Base-by-base conservation (phyloP, 306 rosid genomes). In the Vigna nakashimae region DNA sequence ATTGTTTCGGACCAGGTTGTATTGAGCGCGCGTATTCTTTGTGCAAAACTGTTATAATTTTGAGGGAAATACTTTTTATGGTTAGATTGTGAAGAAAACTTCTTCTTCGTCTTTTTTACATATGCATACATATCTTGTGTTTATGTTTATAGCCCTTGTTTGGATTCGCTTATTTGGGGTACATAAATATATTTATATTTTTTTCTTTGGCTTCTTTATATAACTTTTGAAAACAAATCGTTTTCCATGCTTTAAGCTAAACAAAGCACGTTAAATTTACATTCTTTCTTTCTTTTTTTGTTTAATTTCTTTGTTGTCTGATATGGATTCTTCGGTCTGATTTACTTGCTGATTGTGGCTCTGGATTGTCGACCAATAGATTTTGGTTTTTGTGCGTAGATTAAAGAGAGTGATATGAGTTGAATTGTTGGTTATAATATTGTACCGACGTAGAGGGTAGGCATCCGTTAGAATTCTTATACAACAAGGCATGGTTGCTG, bases 361-460 rank as follows among this genome's bases (percentile, higher is more conserved):
- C 73, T 46, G 79, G 71, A 63, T 63, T 78, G 69, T 62, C 69
- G 75, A 71, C 34, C 75, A 49, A 16, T 73, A 45, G 75, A 80
- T 52, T 77, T 84, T 52, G 67, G 67, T 81, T 65, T 85, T 10
- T 50, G 45, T 57, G 48, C 69, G 34, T 42, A 17, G 77, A 59
- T 81, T 58, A 69, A 7, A 12, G 51, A 16, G 59, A 53, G 70
- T 36, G 57, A 3, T 71, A 8, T 65, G 55, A 68, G 53, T 75
- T 75, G 67, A 78, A 75, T 78, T 38, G 32, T 64, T n/a, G 30
- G 34, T 53, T 20, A 50, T 57, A 43, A 62, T 59, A 42, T 34
- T 55, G 49, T 38, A 43, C 53, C 17, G 26, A 10, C 63, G 53
- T 15, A 26, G 14, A 13, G 18, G 38, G 30, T 48, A 20, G 52